phyloP scores from a whole-genome alignment of 2,329 filamentous ascomycete genomes.

The Daldinia sp. region DNA sequence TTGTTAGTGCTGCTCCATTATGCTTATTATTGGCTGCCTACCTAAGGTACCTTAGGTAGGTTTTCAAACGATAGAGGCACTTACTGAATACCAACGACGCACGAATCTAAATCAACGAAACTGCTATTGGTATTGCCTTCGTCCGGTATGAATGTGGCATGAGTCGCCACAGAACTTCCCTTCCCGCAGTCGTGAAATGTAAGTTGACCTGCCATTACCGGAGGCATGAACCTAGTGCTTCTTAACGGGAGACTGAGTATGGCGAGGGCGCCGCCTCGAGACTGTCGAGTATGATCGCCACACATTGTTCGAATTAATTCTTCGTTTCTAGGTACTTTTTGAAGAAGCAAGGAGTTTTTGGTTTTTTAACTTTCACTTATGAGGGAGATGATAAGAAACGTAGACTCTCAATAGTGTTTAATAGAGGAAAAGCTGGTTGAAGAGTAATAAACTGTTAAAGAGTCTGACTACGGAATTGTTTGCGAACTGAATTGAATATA shows the following conservation, averaged over 20 bases:
- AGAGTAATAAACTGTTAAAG: background rate
- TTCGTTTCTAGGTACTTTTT: too few species aligned
- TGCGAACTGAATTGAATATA: background rate
- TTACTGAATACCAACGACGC: slow-evolving; percentile 60
- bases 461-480: background rate
- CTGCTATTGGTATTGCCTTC: slow-evolving; percentile 36
- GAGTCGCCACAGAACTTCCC: slow-evolving; percentile 56
- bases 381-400: background rate
- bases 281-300: slow-evolving; percentile 57
- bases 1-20: slow-evolving; percentile 23
- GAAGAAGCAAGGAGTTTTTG: too few species aligned
- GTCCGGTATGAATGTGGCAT: slow-evolving; percentile 57
- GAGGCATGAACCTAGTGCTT: slow-evolving; percentile 19
- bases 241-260: slow-evolving; percentile 54
- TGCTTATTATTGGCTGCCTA: background rate
- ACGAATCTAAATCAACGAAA: slow-evolving; percentile 46
- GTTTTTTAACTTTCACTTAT: background rate
- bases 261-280: slow-evolving; percentile 61
- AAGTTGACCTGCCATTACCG: slow-evolving; percentile 48
- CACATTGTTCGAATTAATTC: slow-evolving; percentile 54
- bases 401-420: background rate
- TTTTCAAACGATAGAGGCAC: slow-evolving; percentile 32
- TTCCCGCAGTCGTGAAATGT: slow-evolving; percentile 59
- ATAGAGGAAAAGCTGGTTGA: background rate
- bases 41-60: background rate